phyloP scores from a whole-genome alignment of 225 moss, liverwort and hornwort species.

The Rhytidiadelphus loreus region DNA sequence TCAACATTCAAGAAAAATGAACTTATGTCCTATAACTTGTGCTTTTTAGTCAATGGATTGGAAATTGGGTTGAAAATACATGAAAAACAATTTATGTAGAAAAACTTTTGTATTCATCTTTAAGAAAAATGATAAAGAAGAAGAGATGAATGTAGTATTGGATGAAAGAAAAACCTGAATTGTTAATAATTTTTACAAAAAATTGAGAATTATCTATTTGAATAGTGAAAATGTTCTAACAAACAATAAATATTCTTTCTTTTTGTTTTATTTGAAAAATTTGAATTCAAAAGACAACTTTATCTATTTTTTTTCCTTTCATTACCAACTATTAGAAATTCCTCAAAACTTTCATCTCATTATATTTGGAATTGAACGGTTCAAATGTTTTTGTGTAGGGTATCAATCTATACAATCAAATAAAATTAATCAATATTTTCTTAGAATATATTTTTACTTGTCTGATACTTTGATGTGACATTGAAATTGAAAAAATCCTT shows the following conservation, averaged over 20 bases:
- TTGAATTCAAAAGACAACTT: too few species aligned
- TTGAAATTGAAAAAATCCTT: not conserved
- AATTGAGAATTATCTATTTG: not conserved
- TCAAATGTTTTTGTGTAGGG: not conserved
- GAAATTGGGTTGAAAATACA: not conserved
- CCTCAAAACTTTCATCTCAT: not conserved
- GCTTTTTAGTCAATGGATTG: not conserved
- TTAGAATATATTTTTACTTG: not conserved
- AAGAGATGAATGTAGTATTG: rapidly evolving
- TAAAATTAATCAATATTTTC: not conserved
- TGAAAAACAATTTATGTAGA: not conserved
- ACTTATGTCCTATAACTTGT: too few species aligned
- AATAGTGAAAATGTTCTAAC: too few species aligned
- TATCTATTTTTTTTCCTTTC: not conserved
- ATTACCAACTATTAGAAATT: not conserved
- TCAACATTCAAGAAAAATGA: not conserved
- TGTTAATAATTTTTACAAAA: rapidly evolving
- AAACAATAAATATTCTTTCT: not conserved
- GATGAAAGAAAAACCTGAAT: not conserved
- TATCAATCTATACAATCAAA: not conserved
- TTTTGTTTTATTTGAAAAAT: not conserved
- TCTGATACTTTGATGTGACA: rapidly evolving
- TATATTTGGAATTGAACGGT: not conserved
- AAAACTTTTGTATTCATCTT: not conserved
- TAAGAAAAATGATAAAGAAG: not conserved